Evolutionary conservation across 805 yeast genomes (phyloP).

Genomic region (Teunomyces stri): DNA sequence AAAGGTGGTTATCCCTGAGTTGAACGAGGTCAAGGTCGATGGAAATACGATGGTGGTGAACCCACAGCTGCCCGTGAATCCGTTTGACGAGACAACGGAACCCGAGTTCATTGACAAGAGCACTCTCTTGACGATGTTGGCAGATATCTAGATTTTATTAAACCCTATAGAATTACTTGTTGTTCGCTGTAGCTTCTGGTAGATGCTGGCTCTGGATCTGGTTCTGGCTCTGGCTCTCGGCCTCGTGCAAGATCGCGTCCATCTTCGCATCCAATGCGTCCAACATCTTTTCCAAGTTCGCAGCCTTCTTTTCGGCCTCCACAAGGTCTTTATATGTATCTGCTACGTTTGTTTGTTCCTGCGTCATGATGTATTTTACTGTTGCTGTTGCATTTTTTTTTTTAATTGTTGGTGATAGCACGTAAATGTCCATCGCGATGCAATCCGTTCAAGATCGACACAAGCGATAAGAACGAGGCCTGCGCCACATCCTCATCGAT

Average conservation of each 20-base stretch:
- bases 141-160: neutral
- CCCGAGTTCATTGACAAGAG: slow-evolving; percentile 49
- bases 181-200: neutral
- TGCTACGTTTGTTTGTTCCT: slow-evolving; percentile 40
- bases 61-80: slow-evolving; percentile 69
- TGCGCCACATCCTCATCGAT: slow-evolving; percentile 85
- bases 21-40: slow-evolving; percentile 26
- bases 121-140: slow-evolving; percentile 13
- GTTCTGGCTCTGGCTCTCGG: slow-evolving; percentile 31
- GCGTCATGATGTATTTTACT: slow-evolving; percentile 20
- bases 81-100: slow-evolving; percentile 54
- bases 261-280: slow-evolving; percentile 64
- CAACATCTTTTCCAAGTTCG: slow-evolving; percentile 60
- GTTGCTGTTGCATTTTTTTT: neutral
- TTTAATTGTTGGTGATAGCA: neutral
- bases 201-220: slow-evolving; percentile 20
- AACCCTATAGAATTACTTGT: neutral
- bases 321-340: slow-evolving; percentile 59
- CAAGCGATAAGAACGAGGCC: slow-evolving; percentile 71
- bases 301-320: slow-evolving; percentile 66
- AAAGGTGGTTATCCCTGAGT: slow-evolving; percentile 54
- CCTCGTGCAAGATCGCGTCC: slow-evolving; percentile 53
- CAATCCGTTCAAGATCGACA: slow-evolving; percentile 60
- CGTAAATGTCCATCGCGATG: slow-evolving; percentile 9
- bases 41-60: slow-evolving; percentile 48